Base-by-base conservation (phyloP, 169 alveolate genomes). In the Eimeria acervulina region DNA sequence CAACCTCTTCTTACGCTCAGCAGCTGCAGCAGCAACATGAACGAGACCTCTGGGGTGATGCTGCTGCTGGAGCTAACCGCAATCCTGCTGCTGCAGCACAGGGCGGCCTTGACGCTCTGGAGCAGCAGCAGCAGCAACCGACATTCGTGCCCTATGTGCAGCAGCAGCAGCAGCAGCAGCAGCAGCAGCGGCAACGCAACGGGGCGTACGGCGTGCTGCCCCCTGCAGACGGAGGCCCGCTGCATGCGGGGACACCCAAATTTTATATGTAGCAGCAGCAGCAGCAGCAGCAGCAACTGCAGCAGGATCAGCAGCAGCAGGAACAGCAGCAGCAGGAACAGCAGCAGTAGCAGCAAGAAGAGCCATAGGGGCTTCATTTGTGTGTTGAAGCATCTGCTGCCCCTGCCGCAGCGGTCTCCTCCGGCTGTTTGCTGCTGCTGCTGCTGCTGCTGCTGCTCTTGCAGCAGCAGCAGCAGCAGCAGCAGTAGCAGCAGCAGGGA, bases 11-110 rank as follows among this genome's bases (percentile, higher is more conserved):
- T n/a, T 72, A 31, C 21, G 83, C 83, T 42, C 83, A 72, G 83
- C 83, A 72, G 83, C 83, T 31, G 83, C 83, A 72, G 83, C 83
- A 31, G 83, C 83, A 72, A 8, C 83, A 72, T 36, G 83, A 72
- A 15, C 10, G 83, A n/a, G 83, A 72, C 21, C 83, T 72, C 2
- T 72, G 83, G 83, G 83, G 83, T 21, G 83, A 72, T 28, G 47
- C 47, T n/a, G 52, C 83, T 72, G 83, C 83, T 36, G 83, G 44
- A 15, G 40, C 44, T 72, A 42, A 17, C 26, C 47, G n/a, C 47
- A 28, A 13, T 63, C 33, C 74, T 63, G 36, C 74, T 36, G 83
- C 83, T n/a, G 83, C 52, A 72, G 83, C 83, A 72, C 83, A n/a
- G 7, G 83, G 47, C 17, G 83, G 47, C 17, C 47, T 72, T 21